Evolutionary conservation across 208 protist genomes (phyloP).

Genomic region (Trypanosoma caninum): DNA sequence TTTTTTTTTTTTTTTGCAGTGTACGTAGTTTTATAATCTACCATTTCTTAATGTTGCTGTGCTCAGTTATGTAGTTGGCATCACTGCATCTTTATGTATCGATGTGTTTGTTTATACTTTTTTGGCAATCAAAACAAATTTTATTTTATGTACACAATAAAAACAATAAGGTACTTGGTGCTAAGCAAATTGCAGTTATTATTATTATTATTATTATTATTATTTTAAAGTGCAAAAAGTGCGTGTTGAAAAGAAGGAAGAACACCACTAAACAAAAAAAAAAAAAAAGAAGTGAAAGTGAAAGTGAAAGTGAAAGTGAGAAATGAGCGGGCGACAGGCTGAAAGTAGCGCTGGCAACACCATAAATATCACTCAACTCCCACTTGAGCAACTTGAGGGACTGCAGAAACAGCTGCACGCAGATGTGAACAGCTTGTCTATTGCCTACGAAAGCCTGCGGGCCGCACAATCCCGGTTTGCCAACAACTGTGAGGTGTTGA

Average conservation of each 20-base stretch:
- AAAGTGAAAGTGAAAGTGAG: background rate
- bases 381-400: constrained; percentile 84
- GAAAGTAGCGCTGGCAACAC: background rate
- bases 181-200: too few species aligned
- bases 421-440: constrained; percentile 69
- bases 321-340: constrained; percentile 7
- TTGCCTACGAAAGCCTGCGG: constrained; percentile 78
- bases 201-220: too few species aligned
- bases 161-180: too few species aligned
- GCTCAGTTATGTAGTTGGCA: too few species aligned
- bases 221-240: too few species aligned
- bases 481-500: constrained; percentile 69
- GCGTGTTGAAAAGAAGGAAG: too few species aligned
- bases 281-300: background rate
- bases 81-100: too few species aligned
- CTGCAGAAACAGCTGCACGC: constrained; percentile 84
- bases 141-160: too few species aligned
- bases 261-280: background rate
- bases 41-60: too few species aligned
- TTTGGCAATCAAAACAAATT: too few species aligned
- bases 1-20: constrained; percentile 10
- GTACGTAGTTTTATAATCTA: too few species aligned
- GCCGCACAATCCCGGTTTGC: constrained; percentile 69
- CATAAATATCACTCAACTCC: constrained; percentile 75
- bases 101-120: too few species aligned